Conservation (phyloP, 331 rosid species). For the Quercus lobata region DNA sequence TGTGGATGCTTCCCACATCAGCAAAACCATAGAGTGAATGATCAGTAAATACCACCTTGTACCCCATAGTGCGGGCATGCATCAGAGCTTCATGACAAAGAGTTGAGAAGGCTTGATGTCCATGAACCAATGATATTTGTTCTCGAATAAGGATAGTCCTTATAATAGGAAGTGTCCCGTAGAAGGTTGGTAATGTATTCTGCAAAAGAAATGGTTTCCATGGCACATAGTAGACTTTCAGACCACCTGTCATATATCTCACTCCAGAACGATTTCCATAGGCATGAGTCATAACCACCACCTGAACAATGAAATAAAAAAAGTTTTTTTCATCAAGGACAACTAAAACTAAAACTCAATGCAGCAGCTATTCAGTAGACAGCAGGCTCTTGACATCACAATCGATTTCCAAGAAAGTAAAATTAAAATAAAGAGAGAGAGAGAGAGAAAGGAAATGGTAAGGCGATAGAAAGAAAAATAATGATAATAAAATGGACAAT, state of each 20-base stretch:
- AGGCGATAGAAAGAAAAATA: background rate
- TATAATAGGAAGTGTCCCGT: constrained; percentile 68
- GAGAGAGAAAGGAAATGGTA: background rate
- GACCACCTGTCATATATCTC: constrained; percentile 82
- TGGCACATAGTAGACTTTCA: constrained; percentile 89
- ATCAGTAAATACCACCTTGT: constrained; percentile 85
- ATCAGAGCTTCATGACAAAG: constrained; percentile 87
- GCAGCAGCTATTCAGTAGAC: background rate
- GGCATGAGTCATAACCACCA: constrained; percentile 93
- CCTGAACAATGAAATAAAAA: constrained; percentile 39
- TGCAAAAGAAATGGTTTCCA: constrained; percentile 89
- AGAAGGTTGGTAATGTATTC: constrained; percentile 77
- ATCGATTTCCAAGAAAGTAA: background rate
- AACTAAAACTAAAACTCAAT: background rate
- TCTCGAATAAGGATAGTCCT: constrained; percentile 83
- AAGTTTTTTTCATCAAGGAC: constrained; percentile 15
- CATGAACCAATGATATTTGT: constrained; percentile 71
- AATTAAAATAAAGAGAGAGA: background rate
- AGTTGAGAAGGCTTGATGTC: constrained; percentile 94
- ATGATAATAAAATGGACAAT: background rate
- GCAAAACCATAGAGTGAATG: constrained; percentile 94
- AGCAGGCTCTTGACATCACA: background rate
- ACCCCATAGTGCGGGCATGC: constrained; percentile 92
- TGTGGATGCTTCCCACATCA: constrained; percentile 91
- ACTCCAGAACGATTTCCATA: constrained; percentile 89